Percentiles rank a stretch among this genome's conserved stretches.
phyloP scores from a whole-genome alignment of 108 stramenopile species.

The Schizochytrium sp. region DNA sequence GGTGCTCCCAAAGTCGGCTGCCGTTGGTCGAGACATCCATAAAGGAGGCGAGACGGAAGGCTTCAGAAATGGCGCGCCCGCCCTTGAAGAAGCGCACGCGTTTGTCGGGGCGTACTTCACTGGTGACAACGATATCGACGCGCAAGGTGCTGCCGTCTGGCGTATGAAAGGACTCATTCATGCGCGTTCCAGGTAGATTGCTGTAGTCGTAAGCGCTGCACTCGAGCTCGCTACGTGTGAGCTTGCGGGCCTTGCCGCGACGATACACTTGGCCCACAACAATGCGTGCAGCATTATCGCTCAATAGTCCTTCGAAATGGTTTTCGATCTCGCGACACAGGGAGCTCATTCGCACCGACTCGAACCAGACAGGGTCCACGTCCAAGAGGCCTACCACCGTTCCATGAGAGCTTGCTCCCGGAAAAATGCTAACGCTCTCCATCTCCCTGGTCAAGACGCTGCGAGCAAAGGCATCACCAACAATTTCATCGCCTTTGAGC shows the following conservation, averaged over 20 bases:
- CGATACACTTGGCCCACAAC: neutral
- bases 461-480: neutral
- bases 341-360: neutral
- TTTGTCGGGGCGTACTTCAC: neutral
- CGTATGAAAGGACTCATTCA: neutral
- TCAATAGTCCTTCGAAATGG: neutral
- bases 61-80: neutral
- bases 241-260: neutral
- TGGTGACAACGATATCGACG: neutral
- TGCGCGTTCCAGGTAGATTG: neutral
- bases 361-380: constrained; percentile 1
- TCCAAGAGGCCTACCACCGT: neutral
- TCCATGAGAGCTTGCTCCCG: neutral
- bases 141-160: neutral
- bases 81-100: neutral
- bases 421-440: neutral
- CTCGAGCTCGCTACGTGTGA: neutral
- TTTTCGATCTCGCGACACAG: neutral
- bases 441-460: neutral
- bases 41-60: neutral
- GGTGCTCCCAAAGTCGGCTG: neutral
- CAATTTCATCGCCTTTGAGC: neutral
- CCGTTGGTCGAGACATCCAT: neutral
- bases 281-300: neutral
- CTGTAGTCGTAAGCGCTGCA: neutral